Evolutionary conservation across 176 grass and related monocot species (phyloP).

Genomic region (Carex scoparia): DNA sequence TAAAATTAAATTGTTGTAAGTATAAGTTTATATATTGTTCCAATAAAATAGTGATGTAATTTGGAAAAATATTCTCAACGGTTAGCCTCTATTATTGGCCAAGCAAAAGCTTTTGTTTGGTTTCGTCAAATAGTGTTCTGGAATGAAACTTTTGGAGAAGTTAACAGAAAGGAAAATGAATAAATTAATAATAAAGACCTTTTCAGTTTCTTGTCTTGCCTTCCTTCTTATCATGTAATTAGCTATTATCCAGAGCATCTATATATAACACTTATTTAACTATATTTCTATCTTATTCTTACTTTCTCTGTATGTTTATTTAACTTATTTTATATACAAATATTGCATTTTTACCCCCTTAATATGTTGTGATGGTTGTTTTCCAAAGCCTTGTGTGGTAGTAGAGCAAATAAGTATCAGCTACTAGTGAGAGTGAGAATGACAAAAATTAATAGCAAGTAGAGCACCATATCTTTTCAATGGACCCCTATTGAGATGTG

Average conservation of each 20-base stretch:
- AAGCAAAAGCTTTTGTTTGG: background rate
- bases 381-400: slow-evolving; percentile 3
- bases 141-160: background rate
- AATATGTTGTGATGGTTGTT: background rate
- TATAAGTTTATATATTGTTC: background rate
- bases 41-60: background rate
- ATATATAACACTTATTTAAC: background rate
- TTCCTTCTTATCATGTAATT: background rate
- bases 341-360: background rate
- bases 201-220: background rate
- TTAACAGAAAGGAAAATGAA: background rate
- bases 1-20: background rate
- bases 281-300: background rate
- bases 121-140: background rate
- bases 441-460: slow-evolving; percentile 26
- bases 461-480: slow-evolving; percentile 9
- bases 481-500: slow-evolving; percentile 11
- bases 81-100: background rate
- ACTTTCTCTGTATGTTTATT: background rate
- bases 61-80: background rate
- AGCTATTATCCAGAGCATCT: too few species aligned
- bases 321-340: background rate
- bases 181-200: background rate
- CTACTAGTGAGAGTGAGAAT: slow-evolving; percentile 24
- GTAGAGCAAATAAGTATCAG: slow-evolving; percentile 3